phyloP scores from a whole-genome alignment of 1,139 yeast species.

The Geotrichum reessii region DNA sequence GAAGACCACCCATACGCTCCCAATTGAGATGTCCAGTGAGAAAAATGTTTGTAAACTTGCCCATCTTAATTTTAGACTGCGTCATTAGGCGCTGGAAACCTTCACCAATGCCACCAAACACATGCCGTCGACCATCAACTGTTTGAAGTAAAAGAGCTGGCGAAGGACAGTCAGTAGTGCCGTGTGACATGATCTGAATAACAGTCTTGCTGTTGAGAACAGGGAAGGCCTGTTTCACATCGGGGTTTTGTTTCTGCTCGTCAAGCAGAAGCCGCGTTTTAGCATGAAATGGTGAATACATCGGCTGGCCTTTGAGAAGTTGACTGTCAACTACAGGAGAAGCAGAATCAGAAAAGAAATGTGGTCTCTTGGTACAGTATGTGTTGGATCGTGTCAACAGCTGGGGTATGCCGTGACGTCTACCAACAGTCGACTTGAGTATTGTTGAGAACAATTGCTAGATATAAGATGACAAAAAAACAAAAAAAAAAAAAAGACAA shows the following conservation, averaged over 20 bases:
- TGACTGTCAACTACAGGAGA: not conserved
- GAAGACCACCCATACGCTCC: conserved; percentile 79
- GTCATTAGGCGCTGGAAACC: conserved; percentile 73
- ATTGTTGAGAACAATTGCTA: conserved; percentile 2
- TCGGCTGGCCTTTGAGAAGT: not conserved
- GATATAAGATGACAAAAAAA: not conserved
- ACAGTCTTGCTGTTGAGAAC: conserved; percentile 25
- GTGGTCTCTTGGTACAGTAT: not conserved
- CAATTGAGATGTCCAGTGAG: conserved; percentile 70
- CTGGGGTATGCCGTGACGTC: conserved; percentile 7
- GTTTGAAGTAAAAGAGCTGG: conserved; percentile 55
- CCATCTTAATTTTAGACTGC: conserved; percentile 33
- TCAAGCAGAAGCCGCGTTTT: not conserved
- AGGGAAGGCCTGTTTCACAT: not conserved
- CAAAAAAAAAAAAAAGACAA: not conserved
- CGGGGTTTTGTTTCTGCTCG: not conserved
- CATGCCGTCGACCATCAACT: conserved; percentile 50
- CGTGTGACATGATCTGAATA: conserved; percentile 44
- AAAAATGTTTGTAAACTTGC: conserved; percentile 57
- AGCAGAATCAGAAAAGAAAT: not conserved
- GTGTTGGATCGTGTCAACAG: conserved; percentile 7
- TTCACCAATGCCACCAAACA: conserved; percentile 79
- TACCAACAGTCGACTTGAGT: not conserved
- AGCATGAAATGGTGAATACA: conserved; percentile 2
- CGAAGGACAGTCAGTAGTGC: conserved; percentile 53